A percentile compares a stretch with the other conserved stretches of the same genome.
Conservation (phyloP, 2,329 filamentous ascomycete species). For the Aspergillus sojae region DNA sequence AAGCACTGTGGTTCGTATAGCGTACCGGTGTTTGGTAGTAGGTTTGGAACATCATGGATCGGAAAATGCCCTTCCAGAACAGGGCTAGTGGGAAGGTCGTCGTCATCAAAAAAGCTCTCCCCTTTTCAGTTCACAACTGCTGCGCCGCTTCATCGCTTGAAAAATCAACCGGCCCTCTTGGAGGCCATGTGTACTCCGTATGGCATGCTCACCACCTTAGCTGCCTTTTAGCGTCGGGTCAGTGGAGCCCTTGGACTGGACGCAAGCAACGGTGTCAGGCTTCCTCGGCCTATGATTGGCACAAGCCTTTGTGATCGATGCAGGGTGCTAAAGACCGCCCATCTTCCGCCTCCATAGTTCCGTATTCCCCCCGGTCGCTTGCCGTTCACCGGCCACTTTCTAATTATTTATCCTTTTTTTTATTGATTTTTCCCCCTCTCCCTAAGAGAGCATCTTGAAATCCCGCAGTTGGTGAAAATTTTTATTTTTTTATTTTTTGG, state of each 20-base stretch:
- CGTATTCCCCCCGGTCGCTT: conserved; percentile 20
- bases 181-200: conserved; percentile 11
- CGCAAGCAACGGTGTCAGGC: conserved; percentile 22
- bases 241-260: conserved; percentile 19
- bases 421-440: background rate
- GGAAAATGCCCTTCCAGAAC: conserved; percentile 6
- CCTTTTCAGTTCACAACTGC: conserved; percentile 5
- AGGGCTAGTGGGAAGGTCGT: conserved; percentile 18
- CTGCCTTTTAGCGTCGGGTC: conserved; percentile 17
- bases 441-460: background rate
- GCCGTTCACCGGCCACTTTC: conserved; percentile 14
- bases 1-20: background rate
- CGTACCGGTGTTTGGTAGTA: background rate
- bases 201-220: conserved; percentile 21
- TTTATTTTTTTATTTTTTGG: background rate
- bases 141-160: background rate
- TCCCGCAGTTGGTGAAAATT: background rate
- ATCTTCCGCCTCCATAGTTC: conserved; percentile 18
- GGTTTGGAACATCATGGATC: background rate
- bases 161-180: conserved; percentile 7
- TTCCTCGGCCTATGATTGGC: conserved; percentile 16
- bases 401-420: background rate
- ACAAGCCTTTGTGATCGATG: conserved; percentile 26
- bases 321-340: conserved; percentile 25
- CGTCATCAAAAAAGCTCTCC: conserved; percentile 17